Percentiles rank a stretch among this genome's conserved stretches.
Conservation (phyloP, 2,329 filamentous ascomycete genomes). For the Ophiocordyceps camponoti-floridani region DNA sequence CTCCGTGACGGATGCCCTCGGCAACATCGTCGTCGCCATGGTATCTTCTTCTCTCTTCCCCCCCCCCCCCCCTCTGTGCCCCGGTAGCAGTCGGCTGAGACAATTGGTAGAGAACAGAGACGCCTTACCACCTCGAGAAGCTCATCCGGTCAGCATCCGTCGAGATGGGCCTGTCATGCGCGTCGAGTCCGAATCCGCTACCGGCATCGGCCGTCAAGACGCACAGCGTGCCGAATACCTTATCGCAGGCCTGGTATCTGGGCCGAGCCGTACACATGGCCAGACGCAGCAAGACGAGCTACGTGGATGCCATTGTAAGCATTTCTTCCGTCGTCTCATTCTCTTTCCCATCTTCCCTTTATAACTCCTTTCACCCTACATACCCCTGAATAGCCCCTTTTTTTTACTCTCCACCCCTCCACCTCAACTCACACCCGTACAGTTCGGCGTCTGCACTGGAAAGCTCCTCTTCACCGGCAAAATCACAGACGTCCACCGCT, state of each 20-base stretch:
- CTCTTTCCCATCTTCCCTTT: too few species aligned
- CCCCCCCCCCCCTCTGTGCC: too few species aligned
- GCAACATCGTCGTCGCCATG: slow-evolving; percentile 16
- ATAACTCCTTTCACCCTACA: not conserved
- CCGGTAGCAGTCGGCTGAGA: not conserved
- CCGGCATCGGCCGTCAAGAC: slow-evolving; percentile 14
- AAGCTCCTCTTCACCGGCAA: slow-evolving; percentile 20
- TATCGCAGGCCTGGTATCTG: slow-evolving; percentile 16
- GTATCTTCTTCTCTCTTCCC: not conserved
- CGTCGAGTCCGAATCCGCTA: slow-evolving; percentile 16
- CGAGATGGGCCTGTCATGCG: slow-evolving; percentile 19
- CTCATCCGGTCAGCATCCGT: slow-evolving; percentile 17
- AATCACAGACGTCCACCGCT: slow-evolving; percentile 19
- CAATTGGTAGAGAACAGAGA: slow-evolving; percentile 12
- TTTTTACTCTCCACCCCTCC: too few species aligned
- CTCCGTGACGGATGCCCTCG: slow-evolving; percentile 17
- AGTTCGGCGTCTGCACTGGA: slow-evolving; percentile 15
- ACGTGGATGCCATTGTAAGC: slow-evolving; percentile 11
- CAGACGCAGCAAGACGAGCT: slow-evolving; percentile 10
- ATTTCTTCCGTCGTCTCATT: not conserved
- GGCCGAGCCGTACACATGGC: slow-evolving; percentile 14
- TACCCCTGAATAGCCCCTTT: too few species aligned
- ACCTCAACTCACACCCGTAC: too few species aligned
- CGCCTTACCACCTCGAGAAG: slow-evolving; percentile 15
- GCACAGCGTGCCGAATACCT: slow-evolving; percentile 13